Conservation (phyloP, 129 eudicot genomes). For the Ambrosia artemisiifolia region DNA sequence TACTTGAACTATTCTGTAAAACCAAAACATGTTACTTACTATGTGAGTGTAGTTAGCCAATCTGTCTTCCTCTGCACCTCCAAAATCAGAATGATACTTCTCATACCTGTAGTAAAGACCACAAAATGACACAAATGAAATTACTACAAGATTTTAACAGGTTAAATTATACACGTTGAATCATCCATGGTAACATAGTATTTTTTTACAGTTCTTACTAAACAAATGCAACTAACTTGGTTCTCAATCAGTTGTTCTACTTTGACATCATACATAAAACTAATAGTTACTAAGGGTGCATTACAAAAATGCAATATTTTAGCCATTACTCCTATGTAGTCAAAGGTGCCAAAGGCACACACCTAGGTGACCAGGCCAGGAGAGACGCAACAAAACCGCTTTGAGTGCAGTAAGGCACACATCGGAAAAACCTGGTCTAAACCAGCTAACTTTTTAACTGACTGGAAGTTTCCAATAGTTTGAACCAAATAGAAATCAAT, state of each 20-base stretch:
- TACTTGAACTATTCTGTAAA: background rate
- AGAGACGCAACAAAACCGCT: too few species aligned
- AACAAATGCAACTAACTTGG: background rate
- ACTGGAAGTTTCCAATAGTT: too few species aligned
- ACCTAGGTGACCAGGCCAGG: too few species aligned
- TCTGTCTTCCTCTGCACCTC: constrained; percentile 84
- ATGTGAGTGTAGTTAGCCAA: constrained; percentile 89
- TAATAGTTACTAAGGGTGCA: background rate
- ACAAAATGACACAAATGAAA: background rate
- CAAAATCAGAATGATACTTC: too few species aligned
- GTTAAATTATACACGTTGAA: background rate
- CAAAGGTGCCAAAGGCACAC: too few species aligned
- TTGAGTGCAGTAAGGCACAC: too few species aligned
- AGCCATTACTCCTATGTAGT: too few species aligned
- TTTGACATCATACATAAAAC: background rate
- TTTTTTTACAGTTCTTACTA: background rate
- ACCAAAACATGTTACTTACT: constrained; percentile 35
- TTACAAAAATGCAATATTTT: background rate
- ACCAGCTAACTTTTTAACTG: too few species aligned
- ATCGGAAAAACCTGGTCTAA: too few species aligned
- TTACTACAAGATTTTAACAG: background rate
- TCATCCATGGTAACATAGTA: background rate
- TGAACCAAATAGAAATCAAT: too few species aligned
- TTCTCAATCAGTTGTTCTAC: background rate
- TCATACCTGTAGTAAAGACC: constrained; percentile 64